A percentile compares a stretch with the other conserved stretches of the same genome.
Evolutionary conservation across 805 yeast species (phyloP).

Genomic region (Suhomyces canberraensis): DNA sequence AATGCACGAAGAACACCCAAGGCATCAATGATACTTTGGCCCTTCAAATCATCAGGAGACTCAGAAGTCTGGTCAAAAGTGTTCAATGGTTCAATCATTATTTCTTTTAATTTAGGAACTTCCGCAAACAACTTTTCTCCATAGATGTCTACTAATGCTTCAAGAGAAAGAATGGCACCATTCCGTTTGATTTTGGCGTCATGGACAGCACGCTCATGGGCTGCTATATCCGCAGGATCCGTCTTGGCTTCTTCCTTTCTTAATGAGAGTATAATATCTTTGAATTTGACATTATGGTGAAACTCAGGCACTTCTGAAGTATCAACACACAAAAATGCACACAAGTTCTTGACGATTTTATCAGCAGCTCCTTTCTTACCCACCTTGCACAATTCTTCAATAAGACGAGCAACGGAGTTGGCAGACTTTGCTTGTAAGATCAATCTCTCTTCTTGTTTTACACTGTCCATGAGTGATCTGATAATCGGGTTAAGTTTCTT

Average conservation of each 20-base stretch:
- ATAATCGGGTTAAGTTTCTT: constrained; percentile 85
- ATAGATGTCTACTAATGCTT: constrained; percentile 52
- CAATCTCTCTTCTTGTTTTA: constrained; percentile 68
- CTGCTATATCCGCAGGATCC: constrained; percentile 58
- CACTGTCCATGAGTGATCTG: constrained; percentile 86
- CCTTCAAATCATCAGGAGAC: constrained; percentile 45
- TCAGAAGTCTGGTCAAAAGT: constrained; percentile 24
- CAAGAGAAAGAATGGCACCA: constrained; percentile 77
- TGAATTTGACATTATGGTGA: constrained; percentile 53
- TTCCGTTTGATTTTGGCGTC: constrained; percentile 78
- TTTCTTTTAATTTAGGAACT: constrained; percentile 62
- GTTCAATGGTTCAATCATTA: constrained; percentile 65
- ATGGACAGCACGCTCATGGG: constrained; percentile 59
- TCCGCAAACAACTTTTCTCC: constrained; percentile 52
- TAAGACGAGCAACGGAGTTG: constrained; percentile 59
- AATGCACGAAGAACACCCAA: constrained; percentile 78
- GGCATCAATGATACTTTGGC: constrained; percentile 83
- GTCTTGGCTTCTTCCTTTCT: constrained; percentile 71
- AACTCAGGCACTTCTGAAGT: constrained; percentile 95
- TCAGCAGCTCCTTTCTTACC: constrained; percentile 76
- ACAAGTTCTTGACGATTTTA: constrained; percentile 83
- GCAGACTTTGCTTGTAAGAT: constrained; percentile 74
- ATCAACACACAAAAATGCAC: constrained; percentile 93
- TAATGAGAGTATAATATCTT: constrained; percentile 64
- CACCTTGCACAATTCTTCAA: constrained; percentile 51